Percentiles rank a stretch among this genome's conserved stretches.
Evolutionary conservation across 495 filamentous ascomycete species (phyloP).

Genomic region (Chlorociboria aeruginascens): DNA sequence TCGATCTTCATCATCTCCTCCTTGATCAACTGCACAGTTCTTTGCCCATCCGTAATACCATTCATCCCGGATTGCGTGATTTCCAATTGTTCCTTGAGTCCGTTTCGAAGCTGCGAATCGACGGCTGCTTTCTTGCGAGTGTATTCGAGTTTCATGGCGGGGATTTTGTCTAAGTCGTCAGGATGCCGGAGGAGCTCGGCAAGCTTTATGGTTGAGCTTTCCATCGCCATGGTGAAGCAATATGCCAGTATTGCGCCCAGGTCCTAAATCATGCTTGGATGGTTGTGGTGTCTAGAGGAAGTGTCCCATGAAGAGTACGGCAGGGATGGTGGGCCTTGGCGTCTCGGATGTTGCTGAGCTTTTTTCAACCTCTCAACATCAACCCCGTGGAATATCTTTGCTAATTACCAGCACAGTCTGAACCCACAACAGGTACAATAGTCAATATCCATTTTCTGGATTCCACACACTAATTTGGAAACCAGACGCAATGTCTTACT

Average conservation of each 20-base stretch:
- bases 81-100: conserved; percentile 81
- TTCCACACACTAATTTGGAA: not conserved
- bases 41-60: conserved; percentile 74
- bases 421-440: too few relatives aligned
- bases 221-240: conserved; percentile 25
- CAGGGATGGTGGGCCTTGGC: not conserved
- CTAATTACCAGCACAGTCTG: too few relatives aligned
- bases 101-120: conserved; percentile 77
- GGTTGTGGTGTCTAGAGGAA: not conserved
- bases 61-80: conserved; percentile 86
- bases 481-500: conserved; percentile 62
- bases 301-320: not conserved
- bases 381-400: not conserved
- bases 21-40: conserved; percentile 76
- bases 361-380: conserved; percentile 2
- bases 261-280: conserved; percentile 10
- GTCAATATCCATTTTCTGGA: too few relatives aligned
- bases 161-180: conserved; percentile 93
- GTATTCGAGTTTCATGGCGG: conserved; percentile 82
- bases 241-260: not conserved
- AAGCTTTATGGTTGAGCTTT: conserved; percentile 52
- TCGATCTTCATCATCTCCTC: conserved; percentile 99
- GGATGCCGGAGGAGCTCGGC: conserved; percentile 59
- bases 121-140: conserved; percentile 84
- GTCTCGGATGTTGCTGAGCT: not conserved